Base-by-base conservation (phyloP, 768 basidiomycete species). In the Leccinum uliginosum region DNA sequence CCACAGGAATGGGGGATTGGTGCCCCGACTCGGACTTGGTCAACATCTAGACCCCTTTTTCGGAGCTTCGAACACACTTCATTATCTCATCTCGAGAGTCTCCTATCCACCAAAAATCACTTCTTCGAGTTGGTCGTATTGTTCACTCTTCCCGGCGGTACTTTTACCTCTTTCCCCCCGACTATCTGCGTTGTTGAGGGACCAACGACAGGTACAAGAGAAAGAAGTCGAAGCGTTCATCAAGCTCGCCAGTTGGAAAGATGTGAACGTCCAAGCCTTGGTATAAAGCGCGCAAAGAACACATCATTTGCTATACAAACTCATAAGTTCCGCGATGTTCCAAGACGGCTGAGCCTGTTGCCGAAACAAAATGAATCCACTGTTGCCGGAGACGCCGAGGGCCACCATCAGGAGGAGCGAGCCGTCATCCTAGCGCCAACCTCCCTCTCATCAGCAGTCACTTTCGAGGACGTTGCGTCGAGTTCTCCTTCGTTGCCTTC, bases 211-310 rank as follows among this genome's bases (percentile, higher is more conserved):
- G 1, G 65, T 63, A 1, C 69, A 97, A 30, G 93, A 98, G 72
- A 88, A 85, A 63, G 89, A 95, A 55, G 80, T 98, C 51, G 82
- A 79, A 56, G 85, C 82, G 45, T 87, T 93, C 67, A 87, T 98
- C 76, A 96, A 94, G 71, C 78, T 99, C 45, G 97, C 97, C 2
- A 98, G 94, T 66, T 98, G 97, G 97, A 97, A 91, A 71, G 97
- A 99, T 67, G 77, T 94, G 67, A 99, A 98, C 65, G 89, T 98
- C 10, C 87, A 91, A 60, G 94, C 97, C 2, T 78, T 99, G 56
- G 91, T 88, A 70, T 86, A 89, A 58, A 97, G 94, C 67, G 94
- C 97, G 0, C 85, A 89, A 57, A 85, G 79, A 65, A 93, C 93
- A 2, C 97, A 99, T 69, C 86, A 85, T 57, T 91, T 95, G 60